These are phyloP conservation scores for Trypanosoma rangeli DNA, from an alignment of 208 protist species.

Conservation along the genomic window DNA sequence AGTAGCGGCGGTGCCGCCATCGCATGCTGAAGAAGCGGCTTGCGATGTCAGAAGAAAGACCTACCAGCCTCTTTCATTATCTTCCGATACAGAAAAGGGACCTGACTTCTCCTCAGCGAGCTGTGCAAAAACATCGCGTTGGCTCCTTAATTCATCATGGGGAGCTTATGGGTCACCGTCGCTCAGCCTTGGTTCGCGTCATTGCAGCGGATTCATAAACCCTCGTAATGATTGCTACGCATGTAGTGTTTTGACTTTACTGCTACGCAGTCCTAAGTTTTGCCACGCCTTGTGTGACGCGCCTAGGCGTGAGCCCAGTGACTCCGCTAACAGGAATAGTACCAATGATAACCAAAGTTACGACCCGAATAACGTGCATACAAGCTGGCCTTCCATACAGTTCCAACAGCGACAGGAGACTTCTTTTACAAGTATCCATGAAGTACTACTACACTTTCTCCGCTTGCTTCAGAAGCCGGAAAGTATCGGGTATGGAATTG, in stretches of 20 bases:
- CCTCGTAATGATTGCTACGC: conserved; percentile 81
- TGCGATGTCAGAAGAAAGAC: neutral
- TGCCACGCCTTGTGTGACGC: conserved; percentile 36
- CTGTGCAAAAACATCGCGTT: neutral
- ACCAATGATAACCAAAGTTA: neutral
- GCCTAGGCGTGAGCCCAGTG: neutral
- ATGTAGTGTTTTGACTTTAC: conserved; percentile 74
- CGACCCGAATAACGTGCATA: neutral
- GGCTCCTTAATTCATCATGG: neutral
- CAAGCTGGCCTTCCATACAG: neutral
- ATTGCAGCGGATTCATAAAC: conserved; percentile 81
- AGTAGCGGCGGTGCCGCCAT: neutral
- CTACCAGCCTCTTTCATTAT: neutral
- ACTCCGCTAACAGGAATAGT: neutral
- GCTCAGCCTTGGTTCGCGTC: neutral
- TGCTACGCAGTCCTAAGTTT: conserved; percentile 67
- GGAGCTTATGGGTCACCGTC: neutral
- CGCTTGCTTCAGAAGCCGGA: conserved; percentile 13
- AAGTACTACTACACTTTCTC: conserved; percentile 7
- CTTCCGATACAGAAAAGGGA: neutral
- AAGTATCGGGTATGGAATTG: conserved; percentile 24
- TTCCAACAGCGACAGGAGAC: neutral
- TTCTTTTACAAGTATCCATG: neutral
- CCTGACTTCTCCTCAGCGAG: neutral
- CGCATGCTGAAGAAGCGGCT: neutral